Evolutionary conservation across 768 basidiomycete species (phyloP), one percentile per base, ranked within the genome.

Genomic region (Leccinum variicolor): DNA sequence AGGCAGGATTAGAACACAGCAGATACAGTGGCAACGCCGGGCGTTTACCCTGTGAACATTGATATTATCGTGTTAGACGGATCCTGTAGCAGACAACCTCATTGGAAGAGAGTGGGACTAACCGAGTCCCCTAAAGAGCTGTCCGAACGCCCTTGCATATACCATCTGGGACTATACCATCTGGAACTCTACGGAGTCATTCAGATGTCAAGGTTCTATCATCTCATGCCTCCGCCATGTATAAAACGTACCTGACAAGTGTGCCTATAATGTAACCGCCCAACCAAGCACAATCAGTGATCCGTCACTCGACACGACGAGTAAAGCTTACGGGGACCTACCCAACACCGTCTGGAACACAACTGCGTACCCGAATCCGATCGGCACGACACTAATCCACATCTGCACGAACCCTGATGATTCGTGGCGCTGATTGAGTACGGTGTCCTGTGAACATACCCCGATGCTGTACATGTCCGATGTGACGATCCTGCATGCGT

Each of bases 81-180:
- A 8, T 15, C 21, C n/a, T n/a, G 25, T 23, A 47, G 3, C 21
- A 45, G 21, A 15, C 9, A 31, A 2, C 29, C 10, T 26, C 51
- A 7, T 31, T 36, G 9, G 21, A n/a, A 6, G 19, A 31, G 29
- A 53, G 43, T 17, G 48, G 14, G 3, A 52, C 63, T 47, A 15
- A 67, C 66, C 66, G 2, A 67, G 61, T 13, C 61, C 58, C 26
- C 66, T 58, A 39, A 67, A 67, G 7, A 67, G 52, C 28, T 67
- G 66, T 19, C 57, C 66, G 14, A 67, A 68, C 3, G 66, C 66
- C 0, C 61, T 67, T 34, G 61, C 66, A 53, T 60, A 65, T 1
- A 60, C 63, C 52, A 66, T 59, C 45, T 61, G 57, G 1, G 62
- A 52, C 26, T 10, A 29, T 3, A 29, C 28, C 28, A 29, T 29